Evolutionary conservation across 78 protist genomes (phyloP).

Genomic region (Polysphondylium violaceum): DNA sequence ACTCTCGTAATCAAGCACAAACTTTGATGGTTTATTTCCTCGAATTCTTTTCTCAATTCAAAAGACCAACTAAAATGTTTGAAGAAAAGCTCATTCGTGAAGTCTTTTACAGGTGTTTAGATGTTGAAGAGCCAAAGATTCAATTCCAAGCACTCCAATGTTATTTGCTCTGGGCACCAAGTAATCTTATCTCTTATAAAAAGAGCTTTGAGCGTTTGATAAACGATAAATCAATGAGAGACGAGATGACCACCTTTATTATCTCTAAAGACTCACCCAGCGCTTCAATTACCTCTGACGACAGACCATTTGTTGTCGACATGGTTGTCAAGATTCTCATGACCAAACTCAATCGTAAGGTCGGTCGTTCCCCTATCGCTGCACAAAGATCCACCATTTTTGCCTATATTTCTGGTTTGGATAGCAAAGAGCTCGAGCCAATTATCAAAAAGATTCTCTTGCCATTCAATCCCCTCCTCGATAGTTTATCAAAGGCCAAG

Average conservation of each 20-base stretch:
- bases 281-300: neutral
- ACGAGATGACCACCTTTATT: slow-evolving; percentile 57
- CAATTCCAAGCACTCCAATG: slow-evolving; percentile 48
- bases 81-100: neutral
- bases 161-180: slow-evolving; percentile 14
- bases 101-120: slow-evolving; percentile 11
- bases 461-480: neutral
- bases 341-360: slow-evolving; percentile 40
- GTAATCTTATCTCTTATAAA: slow-evolving; percentile 15
- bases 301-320: slow-evolving; percentile 8
- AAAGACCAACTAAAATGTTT: slow-evolving; percentile 23
- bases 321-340: slow-evolving; percentile 18
- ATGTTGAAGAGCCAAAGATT: slow-evolving; percentile 36
- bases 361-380: neutral
- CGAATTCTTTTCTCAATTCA: slow-evolving; percentile 62
- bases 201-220: slow-evolving; percentile 57
- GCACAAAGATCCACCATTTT: slow-evolving; percentile 37
- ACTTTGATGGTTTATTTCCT: slow-evolving; percentile 11
- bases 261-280: slow-evolving; percentile 35
- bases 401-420: slow-evolving; percentile 52
- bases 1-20: slow-evolving; percentile 24
- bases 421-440: slow-evolving; percentile 20
- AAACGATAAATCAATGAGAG: slow-evolving; percentile 57
- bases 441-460: neutral
- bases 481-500: neutral